phyloP scores from a whole-genome alignment of 1,284 basidiomycete species.

The Ceratobasidium sp. region DNA sequence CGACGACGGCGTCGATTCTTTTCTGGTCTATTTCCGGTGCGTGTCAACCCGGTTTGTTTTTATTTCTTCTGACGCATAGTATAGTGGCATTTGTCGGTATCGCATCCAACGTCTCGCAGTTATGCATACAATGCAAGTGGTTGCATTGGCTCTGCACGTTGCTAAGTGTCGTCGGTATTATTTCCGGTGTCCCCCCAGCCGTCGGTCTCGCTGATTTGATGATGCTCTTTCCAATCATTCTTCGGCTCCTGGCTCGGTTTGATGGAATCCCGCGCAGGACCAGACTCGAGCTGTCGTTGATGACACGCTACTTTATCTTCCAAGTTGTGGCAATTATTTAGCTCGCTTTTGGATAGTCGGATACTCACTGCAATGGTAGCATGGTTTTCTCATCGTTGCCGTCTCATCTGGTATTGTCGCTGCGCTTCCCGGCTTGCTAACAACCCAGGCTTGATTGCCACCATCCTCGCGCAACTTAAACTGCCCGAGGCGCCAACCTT shows the following conservation, averaged over 20 bases:
- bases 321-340: constrained; percentile 69
- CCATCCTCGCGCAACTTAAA: constrained; percentile 64
- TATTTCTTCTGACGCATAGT: constrained; percentile 53
- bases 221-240: constrained; percentile 74
- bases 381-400: constrained; percentile 77
- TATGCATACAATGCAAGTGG: constrained; percentile 65
- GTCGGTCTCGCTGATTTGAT: constrained; percentile 76
- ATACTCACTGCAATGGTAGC: constrained; percentile 57
- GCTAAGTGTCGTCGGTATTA: constrained; percentile 69
- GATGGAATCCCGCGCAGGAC: constrained; percentile 80
- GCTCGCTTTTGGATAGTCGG: constrained; percentile 5
- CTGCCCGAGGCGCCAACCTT: constrained; percentile 82
- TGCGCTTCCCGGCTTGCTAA: constrained; percentile 59
- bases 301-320: constrained; percentile 81
- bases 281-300: constrained; percentile 78
- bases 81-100: constrained; percentile 66
- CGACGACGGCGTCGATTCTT: constrained; percentile 70
- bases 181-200: constrained; percentile 77
- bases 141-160: constrained; percentile 72
- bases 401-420: constrained; percentile 72
- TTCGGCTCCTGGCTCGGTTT: constrained; percentile 73
- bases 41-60: constrained; percentile 48
- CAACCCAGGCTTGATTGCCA: constrained; percentile 67
- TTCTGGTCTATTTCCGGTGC: constrained; percentile 78
- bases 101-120: constrained; percentile 62